Base-by-base conservation (phyloP, 1,139 yeast species). In the Hanseniaspora uvarum region DNA sequence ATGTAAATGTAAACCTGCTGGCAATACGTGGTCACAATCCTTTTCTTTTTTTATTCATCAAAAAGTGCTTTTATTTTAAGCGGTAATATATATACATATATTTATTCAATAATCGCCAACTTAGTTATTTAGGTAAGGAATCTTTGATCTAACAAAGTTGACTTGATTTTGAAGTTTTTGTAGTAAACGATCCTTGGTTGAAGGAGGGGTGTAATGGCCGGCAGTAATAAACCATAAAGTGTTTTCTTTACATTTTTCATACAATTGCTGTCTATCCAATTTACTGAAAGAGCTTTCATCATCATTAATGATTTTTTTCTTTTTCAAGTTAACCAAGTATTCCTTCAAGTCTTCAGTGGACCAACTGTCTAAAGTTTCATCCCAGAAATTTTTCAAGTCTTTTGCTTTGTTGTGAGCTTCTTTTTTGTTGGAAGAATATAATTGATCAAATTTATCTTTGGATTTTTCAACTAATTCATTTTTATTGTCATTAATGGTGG, bases 341-440 rank as follows among this genome's bases (percentile, higher is more conserved):
- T 72, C 70, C 60, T 68, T 72, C 59, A 81, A 67, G 59, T 81
- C 86, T 33, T 74, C 72, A 40, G 72, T 73, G 23, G 79, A 69
- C 80, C 83, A 80, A 36, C 72, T 66, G 47, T 72, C 71, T 59
- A 77, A 75, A 11, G 72, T 67, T 45, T 70, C 70, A 47, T 68
- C 67, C 55, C 64, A 61, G 46, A 52, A 33, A 16, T 57, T 61
- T 2, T 53, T 38, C 14, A 65, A 63, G 8, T 68, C 64, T 10
- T 55, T 58, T 8, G 34, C 36, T 19, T 41, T 41, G 14, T 28
- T 28, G 16, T 41, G 26, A 18, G 26, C 24, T 14, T 44, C 37
- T 33, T 44, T 31, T 16, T 60, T 61, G 11, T 66, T 60, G 33
- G 61, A 56, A 31, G 58, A 57, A 19, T 59, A 56, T 14, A 60